Base-by-base conservation (phyloP, 2,329 filamentous ascomycete genomes). In the Botrytis cinerea region DNA sequence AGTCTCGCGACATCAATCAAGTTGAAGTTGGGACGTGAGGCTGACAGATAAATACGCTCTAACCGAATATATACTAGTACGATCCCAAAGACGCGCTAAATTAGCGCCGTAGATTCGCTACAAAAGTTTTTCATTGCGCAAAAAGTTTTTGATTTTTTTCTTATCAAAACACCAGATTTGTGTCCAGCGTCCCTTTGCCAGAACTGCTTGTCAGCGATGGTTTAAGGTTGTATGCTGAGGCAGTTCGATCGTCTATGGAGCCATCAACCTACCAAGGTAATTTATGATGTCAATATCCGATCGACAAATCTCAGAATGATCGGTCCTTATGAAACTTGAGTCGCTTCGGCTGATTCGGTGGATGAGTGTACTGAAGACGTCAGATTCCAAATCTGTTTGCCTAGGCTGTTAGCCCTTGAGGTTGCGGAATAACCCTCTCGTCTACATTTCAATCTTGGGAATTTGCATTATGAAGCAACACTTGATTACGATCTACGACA, bases 301-400 rank as follows among this genome's bases (percentile, higher is more conserved):
- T 94, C 92, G 93, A 97, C 94, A 96, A 93, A 91, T 96, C 91
- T 93, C 83, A 97, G 91, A 97, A 83, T 81, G 88, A 96, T 85
- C 83, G 84, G 86, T 86, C 83, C 84, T 85, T 83, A 84, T 74
- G 85, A 84, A 86, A 87, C 89, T 88, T 89, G 87, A 88, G 89
- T 93, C 90, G 90, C 88, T 84, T 82, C 86, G 87, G 86, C 85
- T 91, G 91, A 93, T 88, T 89, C 88, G 87, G 88, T 85, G 85
- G 84, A 85, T 84, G 82, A 82, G 83, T 84, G 82, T 82, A 84
- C 84, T 84, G 86, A 85, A 86, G 91, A 87, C 88, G 88, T 90
- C 90, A 95, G 94, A 95, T 95, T 95, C 92, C 92, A 90, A 86
- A 84, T 91, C 93, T 89, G 88, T 93, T 94, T 89, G 88, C 93